Evolutionary conservation across 257 asterid species (phyloP), one percentile per base, ranked within the genome.

Genomic region (Nicotiana tabacum): DNA sequence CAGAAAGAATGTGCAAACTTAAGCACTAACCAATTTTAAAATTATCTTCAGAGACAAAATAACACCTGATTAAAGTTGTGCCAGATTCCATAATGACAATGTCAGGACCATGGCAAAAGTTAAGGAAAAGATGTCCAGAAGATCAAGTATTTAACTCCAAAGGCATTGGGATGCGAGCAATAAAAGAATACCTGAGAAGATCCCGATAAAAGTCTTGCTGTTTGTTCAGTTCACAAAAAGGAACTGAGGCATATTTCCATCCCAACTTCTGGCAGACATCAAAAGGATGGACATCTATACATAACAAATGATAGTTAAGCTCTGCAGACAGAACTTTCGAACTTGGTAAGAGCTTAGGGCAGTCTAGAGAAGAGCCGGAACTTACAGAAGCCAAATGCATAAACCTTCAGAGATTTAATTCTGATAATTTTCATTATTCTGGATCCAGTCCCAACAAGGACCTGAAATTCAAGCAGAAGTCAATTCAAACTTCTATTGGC

Each of bases 351-450:
- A 70, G 48, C 53, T 48, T 67, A 82, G 62, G 24, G 66, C 55
- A 57, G 21, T 51, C 55, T 12, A 58, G 67, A 48, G 35, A 16
- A 68, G 77, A 80, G 80, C 60, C 77, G 77, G 79, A 82, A 91
- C 98, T 92, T 89, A 96, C 99, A 96, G 86, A 96, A 95, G 77
- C 98, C 99, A 87, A 92, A 96, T 70, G 99, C 99, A 78, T 96
- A 96, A 82, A 96, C 87, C 87, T 92, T 92, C 74, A 96, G 90
- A 83, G 99, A 89, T 85, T 96, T 96, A 81, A 96, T 91, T 90
- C 93, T 90, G 86, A 96, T 86, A 76, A 96, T 87, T 81, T 91
- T 96, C 97, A 94, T 91, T 62, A 84, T 91, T 88, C 97, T 93
- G 43, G 99, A 93, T 81, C 99, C 99, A 82, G 99, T 93, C 85